Evolutionary conservation across 1,284 basidiomycete genomes (phyloP).

Genomic region (Malassezia furfur): DNA sequence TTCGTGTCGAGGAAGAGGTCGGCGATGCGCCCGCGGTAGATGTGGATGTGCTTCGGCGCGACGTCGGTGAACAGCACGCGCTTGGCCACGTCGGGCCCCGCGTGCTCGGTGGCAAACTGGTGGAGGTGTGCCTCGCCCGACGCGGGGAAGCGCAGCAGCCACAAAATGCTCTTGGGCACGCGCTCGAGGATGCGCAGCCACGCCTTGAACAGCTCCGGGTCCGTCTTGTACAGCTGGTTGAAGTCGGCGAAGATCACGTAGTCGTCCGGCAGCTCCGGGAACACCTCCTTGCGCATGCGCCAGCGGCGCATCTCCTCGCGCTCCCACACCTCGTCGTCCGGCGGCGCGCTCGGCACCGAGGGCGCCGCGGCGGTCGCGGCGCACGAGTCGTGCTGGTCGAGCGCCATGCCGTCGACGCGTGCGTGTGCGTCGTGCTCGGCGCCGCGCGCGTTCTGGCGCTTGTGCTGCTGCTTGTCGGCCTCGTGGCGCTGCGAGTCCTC

Average conservation of each 20-base stretch:
- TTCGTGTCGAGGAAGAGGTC: conserved; percentile 60
- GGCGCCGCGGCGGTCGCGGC: too few species aligned
- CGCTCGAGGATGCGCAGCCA: conserved; percentile 56
- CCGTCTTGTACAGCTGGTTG: conserved; percentile 54
- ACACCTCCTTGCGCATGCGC: conserved; percentile 52
- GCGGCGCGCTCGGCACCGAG: background rate
- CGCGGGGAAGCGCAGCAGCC: conserved; percentile 58
- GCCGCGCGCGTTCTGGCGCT: too few species aligned
- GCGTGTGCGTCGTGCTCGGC: too few species aligned
- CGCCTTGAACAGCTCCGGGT: conserved; percentile 53
- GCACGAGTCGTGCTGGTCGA: too few species aligned
- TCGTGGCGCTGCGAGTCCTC: background rate
- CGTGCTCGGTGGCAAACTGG: conserved; percentile 54
- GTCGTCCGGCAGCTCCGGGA: conserved; percentile 50
- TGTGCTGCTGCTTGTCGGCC: too few species aligned
- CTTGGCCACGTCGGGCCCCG: conserved; percentile 54
- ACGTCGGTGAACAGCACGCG: conserved; percentile 58
- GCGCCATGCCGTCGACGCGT: too few species aligned
- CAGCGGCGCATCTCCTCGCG: conserved; percentile 53
- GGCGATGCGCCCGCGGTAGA: conserved; percentile 55
- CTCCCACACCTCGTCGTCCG: conserved; percentile 51
- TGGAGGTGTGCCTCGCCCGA: conserved; percentile 56
- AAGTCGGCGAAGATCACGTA: conserved; percentile 59
- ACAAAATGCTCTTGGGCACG: conserved; percentile 56
- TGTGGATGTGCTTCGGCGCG: conserved; percentile 55